Percentiles rank a stretch among this genome's conserved stretches.
phyloP scores from a whole-genome alignment of 768 basidiomycete species.

The Hirschioporus abietinus region DNA sequence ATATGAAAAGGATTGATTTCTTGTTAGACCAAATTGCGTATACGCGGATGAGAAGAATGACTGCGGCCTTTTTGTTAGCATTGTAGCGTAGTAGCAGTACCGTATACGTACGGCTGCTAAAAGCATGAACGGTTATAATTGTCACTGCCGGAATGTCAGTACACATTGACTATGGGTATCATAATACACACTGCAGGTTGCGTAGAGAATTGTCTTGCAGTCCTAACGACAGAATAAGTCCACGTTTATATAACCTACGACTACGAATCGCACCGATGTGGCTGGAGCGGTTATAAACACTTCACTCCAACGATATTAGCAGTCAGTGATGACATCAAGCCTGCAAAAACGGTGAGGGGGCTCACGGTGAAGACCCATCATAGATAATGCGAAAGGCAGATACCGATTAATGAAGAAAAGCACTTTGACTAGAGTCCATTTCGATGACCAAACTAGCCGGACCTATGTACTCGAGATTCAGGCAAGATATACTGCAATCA shows the following conservation, averaged over 20 bases:
- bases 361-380: not conserved
- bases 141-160: not conserved
- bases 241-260: not conserved
- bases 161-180: not conserved
- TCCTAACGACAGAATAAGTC: not conserved
- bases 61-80: not conserved
- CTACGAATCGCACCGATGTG: not conserved
- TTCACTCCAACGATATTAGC: not conserved
- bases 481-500: not conserved
- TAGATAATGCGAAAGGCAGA: not conserved
- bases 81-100: not conserved
- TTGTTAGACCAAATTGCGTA: not conserved
- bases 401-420: slow-evolving; percentile 3
- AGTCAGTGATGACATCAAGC: not conserved
- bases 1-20: not conserved
- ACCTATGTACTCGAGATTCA: not conserved
- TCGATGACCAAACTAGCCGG: not conserved
- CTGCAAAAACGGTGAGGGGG: not conserved
- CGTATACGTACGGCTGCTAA: not conserved
- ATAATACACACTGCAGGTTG: not conserved
- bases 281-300: not conserved
- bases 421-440: not conserved
- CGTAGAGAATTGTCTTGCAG: not conserved
- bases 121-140: not conserved
- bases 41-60: not conserved